Base-by-base conservation (phyloP, 164 flowering plant genomes). In the Warburgia ugandensis region DNA sequence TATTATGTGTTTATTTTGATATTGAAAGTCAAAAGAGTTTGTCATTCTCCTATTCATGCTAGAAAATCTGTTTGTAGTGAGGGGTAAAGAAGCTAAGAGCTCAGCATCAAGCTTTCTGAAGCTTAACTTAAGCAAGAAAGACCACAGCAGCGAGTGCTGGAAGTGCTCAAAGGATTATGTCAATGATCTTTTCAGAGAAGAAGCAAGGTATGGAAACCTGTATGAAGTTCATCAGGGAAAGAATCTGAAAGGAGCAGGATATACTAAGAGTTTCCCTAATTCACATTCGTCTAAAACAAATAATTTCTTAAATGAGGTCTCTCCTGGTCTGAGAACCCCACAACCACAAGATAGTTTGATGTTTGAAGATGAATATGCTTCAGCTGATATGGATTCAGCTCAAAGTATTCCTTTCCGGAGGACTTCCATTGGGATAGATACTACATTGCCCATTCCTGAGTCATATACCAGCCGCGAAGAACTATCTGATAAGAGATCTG, bases 21-120 rank as follows among this genome's bases (percentile, higher is more conserved):
- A n/a, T n/a, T n/a, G n/a, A n/a, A n/a, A n/a, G n/a, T n/a, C n/a
- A n/a, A n/a, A n/a, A n/a, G n/a, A n/a, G n/a, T n/a, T n/a, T n/a
- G n/a, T 4, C 5, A 1, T 50, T 49, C 6, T 9, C 25, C 6
- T 6, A 40, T 28, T 20, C 14, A 20, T 20, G 8, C 22, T 32
- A 14, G 27, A 3, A 31, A 31, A 45, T 50, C 5, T 32, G 10
- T 19, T 66, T 61, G 17, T 52, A 81, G 87, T 66, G 54, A 67
- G 71, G 71, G 70, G 59, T 14, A 61, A 63, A 39, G 43, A 54
- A 37, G 58, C 42, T 13, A 50, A 48, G 21, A 56, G 50, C 52
- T 58, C 61, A 17, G 46, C 38, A 39, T 45, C 63, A 52, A 62
- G 60, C 32, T 45, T 57, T 47, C 41, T 45, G 37, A 52, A 39